A percentile compares a stretch with the other conserved stretches of the same genome.
Evolutionary conservation across 495 filamentous ascomycete genomes (phyloP).

Genomic region (Darksidea phi): DNA sequence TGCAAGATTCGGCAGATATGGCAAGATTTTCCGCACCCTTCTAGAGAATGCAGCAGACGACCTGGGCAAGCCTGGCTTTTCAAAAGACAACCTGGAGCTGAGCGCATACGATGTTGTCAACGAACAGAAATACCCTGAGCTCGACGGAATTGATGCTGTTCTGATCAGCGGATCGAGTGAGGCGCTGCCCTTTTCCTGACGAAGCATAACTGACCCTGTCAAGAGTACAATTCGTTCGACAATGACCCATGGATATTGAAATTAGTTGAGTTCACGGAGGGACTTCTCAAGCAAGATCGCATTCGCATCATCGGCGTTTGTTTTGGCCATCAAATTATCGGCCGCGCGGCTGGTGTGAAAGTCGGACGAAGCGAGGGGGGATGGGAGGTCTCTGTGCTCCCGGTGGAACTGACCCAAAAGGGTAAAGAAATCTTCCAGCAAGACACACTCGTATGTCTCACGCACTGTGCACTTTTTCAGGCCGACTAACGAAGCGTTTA

Average conservation of each 20-base stretch:
- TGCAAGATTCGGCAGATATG: slow-evolving; percentile 68
- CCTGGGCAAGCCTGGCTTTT: slow-evolving; percentile 43
- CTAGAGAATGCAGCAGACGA: slow-evolving; percentile 54
- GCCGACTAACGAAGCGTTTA: slow-evolving; percentile 43
- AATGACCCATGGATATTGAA: slow-evolving; percentile 71
- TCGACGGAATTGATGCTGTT: slow-evolving; percentile 76
- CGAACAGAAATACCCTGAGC: slow-evolving; percentile 59
- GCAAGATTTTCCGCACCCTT: slow-evolving; percentile 66
- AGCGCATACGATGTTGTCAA: slow-evolving; percentile 68
- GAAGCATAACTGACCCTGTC: neutral
- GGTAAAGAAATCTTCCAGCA: slow-evolving; percentile 72
- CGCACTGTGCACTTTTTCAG: slow-evolving; percentile 7
- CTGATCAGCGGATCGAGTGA: slow-evolving; percentile 72
- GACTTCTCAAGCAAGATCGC: slow-evolving; percentile 55
- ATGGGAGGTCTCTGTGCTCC: slow-evolving; percentile 79
- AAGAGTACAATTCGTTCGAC: slow-evolving; percentile 63
- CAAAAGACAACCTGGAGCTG: slow-evolving; percentile 54
- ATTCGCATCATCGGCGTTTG: slow-evolving; percentile 78
- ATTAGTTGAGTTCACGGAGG: slow-evolving; percentile 67
- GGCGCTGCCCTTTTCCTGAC: slow-evolving; percentile 12
- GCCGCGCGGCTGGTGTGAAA: slow-evolving; percentile 65
- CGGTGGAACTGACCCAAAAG: slow-evolving; percentile 65
- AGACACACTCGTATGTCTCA: slow-evolving; percentile 59
- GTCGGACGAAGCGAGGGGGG: slow-evolving; percentile 66
- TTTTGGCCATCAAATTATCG: slow-evolving; percentile 91